phyloP scores from a whole-genome alignment of 2,329 filamentous ascomycete species.

The Golovinomyces cichoracearum region DNA sequence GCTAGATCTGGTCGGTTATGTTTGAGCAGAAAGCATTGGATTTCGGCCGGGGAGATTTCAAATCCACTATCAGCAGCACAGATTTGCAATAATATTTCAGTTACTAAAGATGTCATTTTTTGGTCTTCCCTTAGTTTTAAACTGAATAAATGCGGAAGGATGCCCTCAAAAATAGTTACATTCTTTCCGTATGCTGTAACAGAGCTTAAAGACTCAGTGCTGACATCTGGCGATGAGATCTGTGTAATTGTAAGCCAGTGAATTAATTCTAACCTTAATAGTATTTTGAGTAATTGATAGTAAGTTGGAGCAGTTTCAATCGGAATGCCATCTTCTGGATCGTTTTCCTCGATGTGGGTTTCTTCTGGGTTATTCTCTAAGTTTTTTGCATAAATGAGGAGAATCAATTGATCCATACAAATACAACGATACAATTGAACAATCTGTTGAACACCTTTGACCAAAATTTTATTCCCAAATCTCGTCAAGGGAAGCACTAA shows the following conservation, averaged over 20 bases:
- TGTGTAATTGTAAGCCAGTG: constrained; percentile 39
- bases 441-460: constrained; percentile 56
- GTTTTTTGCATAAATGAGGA: constrained; percentile 66
- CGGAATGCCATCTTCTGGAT: constrained; percentile 24
- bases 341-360: not conserved
- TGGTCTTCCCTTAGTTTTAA: constrained; percentile 25
- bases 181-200: constrained; percentile 8
- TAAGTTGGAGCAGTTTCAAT: constrained; percentile 49
- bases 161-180: constrained; percentile 32
- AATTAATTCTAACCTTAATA: constrained; percentile 50
- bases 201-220: not conserved
- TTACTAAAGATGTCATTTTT: constrained; percentile 32
- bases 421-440: constrained; percentile 46
- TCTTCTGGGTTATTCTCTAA: constrained; percentile 52
- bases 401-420: constrained; percentile 55
- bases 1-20: constrained; percentile 33
- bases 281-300: constrained; percentile 38
- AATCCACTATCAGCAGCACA: constrained; percentile 27
- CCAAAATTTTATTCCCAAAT: constrained; percentile 49
- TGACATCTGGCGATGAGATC: constrained; percentile 22
- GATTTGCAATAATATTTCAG: constrained; percentile 38
- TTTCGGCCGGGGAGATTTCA: constrained; percentile 29
- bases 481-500: constrained; percentile 31
- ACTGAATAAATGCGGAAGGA: constrained; percentile 36
- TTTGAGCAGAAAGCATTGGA: constrained; percentile 36